phyloP scores from a whole-genome alignment of 2,329 filamentous ascomycete genomes.

The Magnaporthiopsis rhizophila region DNA sequence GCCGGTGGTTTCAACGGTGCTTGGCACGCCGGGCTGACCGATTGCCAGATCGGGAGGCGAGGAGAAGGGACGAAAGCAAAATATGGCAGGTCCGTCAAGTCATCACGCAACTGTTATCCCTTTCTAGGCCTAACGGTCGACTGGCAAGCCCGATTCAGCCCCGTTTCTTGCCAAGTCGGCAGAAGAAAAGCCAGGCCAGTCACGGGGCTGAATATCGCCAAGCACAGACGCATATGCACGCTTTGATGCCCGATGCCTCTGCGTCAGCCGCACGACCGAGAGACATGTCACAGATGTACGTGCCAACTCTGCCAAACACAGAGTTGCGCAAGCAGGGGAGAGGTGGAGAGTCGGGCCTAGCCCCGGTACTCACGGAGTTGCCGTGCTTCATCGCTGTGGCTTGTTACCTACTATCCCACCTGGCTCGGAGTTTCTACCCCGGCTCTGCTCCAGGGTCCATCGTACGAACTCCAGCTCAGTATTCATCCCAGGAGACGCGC shows the following conservation, averaged over 20 bases:
- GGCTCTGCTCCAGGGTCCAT: too few relatives aligned
- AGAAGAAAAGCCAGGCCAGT: neutral
- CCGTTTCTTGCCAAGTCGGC: neutral
- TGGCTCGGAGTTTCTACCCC: too few relatives aligned
- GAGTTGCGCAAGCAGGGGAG: neutral
- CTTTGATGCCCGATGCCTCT: neutral
- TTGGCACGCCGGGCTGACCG: too few relatives aligned
- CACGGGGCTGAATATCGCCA: neutral
- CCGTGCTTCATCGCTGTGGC: neutral
- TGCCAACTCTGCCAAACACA: neutral
- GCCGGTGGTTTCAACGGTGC: neutral
- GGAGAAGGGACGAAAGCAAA: neutral
- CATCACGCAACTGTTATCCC: neutral
- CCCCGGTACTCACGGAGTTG: too few relatives aligned
- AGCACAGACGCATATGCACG: neutral
- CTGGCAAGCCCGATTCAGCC: too few relatives aligned
- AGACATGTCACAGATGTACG: neutral
- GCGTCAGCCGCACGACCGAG: neutral
- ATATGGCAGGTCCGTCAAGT: neutral
- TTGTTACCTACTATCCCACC: neutral
- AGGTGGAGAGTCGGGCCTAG: neutral
- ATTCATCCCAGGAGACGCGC: too few relatives aligned
- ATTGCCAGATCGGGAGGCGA: too few relatives aligned
- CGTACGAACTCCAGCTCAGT: too few relatives aligned
- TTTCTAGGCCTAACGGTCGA: neutral